Evolutionary conservation across 768 basidiomycete genomes (phyloP).

Genomic region (Sarcodon aspratus): DNA sequence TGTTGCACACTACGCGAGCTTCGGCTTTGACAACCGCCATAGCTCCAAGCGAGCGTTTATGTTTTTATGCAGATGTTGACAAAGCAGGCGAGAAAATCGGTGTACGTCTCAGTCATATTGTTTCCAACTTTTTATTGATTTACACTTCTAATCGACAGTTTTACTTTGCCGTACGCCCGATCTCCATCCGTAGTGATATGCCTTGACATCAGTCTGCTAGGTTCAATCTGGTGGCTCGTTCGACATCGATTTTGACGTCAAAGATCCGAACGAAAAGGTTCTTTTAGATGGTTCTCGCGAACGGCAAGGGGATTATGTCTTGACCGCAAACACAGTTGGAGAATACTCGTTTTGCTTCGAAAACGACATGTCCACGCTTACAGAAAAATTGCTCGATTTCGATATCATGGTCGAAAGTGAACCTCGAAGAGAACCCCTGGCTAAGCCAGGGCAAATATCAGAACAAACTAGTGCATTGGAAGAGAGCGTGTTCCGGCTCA

Average conservation of each 20-base stretch:
- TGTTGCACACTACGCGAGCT: conserved; percentile 19
- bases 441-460: conserved; percentile 76
- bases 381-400: conserved; percentile 90
- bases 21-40: conserved; percentile 76
- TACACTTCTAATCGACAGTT: conserved; percentile 41
- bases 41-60: conserved; percentile 68
- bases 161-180: conserved; percentile 79
- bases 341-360: conserved; percentile 97
- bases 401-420: conserved; percentile 99
- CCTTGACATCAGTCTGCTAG: conserved; percentile 21
- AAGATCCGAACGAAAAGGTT: conserved; percentile 82
- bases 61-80: conserved; percentile 96
- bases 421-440: conserved; percentile 80
- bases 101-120: conserved; percentile 29
- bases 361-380: conserved; percentile 92
- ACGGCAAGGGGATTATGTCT: conserved; percentile 92
- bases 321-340: conserved; percentile 86
- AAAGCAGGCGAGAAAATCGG: conserved; percentile 90
- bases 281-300: conserved; percentile 83
- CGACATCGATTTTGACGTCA: conserved; percentile 90
- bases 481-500: conserved; percentile 90
- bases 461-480: conserved; percentile 92
- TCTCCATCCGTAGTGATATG: not conserved
- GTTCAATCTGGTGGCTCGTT: conserved; percentile 97
- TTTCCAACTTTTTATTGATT: conserved; percentile 2